phyloP scores from a whole-genome alignment of 768 basidiomycete genomes.

The Arthromyces matolae region DNA sequence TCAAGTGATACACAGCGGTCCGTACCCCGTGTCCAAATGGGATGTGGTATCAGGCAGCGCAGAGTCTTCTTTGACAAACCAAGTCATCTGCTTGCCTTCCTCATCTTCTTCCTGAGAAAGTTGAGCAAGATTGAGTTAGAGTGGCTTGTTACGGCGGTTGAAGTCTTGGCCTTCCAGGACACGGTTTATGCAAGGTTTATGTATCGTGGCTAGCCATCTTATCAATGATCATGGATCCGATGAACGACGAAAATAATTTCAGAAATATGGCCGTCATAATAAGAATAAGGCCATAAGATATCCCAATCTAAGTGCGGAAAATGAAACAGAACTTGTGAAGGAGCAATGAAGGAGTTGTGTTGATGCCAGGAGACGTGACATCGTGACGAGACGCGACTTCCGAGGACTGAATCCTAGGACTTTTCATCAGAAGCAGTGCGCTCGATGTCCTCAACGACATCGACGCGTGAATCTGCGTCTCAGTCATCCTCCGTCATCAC shows the following conservation, averaged over 20 bases:
- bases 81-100: neutral
- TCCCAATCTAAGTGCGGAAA: too few relatives aligned
- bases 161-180: neutral
- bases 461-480: conserved; percentile 1
- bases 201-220: too few relatives aligned
- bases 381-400: conserved; percentile 5
- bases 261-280: too few relatives aligned
- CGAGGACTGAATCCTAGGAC: neutral
- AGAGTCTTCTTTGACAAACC: neutral
- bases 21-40: neutral
- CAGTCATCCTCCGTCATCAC: conserved; percentile 4
- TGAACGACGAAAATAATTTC: too few relatives aligned
- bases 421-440: neutral
- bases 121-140: neutral
- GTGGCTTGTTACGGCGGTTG: neutral
- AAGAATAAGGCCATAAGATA: too few relatives aligned
- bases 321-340: too few relatives aligned
- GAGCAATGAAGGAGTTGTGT: too few relatives aligned
- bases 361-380: neutral
- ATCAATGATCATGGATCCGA: too few relatives aligned
- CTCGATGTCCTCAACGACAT: conserved; percentile 11
- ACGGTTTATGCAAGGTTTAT: too few relatives aligned
- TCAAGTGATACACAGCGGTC: conserved; percentile 1
- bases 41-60: conserved; percentile 1
- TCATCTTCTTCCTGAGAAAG: neutral